phyloP scores from a whole-genome alignment of 257 asterid species.

The Penstemon davidsonii region DNA sequence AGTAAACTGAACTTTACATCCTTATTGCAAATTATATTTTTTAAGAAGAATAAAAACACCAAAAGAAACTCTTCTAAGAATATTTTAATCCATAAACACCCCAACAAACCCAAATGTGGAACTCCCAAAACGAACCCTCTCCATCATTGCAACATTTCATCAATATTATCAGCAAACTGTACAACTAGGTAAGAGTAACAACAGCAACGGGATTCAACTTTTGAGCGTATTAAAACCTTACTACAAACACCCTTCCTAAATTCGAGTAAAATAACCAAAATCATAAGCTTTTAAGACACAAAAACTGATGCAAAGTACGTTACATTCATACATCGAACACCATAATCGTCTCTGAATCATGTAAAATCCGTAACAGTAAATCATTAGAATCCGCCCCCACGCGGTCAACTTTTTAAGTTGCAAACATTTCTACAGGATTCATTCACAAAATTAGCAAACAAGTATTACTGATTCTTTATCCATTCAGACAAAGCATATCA shows the following conservation, averaged over 20 bases:
- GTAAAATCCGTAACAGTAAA: too few relatives aligned
- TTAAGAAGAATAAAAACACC: not conserved
- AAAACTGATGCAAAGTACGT: too few relatives aligned
- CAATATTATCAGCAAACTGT: not conserved
- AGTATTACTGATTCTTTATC: too few relatives aligned
- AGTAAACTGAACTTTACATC: not conserved
- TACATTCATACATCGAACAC: too few relatives aligned
- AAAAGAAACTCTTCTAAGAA: not conserved
- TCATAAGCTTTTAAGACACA: not conserved
- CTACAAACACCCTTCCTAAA: not conserved
- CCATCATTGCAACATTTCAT: not conserved
- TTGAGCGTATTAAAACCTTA: not conserved
- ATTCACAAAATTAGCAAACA: too few relatives aligned
- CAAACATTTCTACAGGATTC: too few relatives aligned
- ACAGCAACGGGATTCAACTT: not conserved
- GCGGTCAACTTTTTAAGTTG: too few relatives aligned
- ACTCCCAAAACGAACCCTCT: not conserved
- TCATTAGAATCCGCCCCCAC: too few relatives aligned
- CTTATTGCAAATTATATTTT: not conserved
- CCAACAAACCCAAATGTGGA: not conserved
- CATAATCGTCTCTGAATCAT: too few relatives aligned
- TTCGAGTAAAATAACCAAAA: not conserved
- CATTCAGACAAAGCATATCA: too few relatives aligned
- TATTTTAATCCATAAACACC: not conserved
- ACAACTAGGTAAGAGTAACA: not conserved